Conservation (phyloP, 768 basidiomycete species). For the Lactifluus piperatus region DNA sequence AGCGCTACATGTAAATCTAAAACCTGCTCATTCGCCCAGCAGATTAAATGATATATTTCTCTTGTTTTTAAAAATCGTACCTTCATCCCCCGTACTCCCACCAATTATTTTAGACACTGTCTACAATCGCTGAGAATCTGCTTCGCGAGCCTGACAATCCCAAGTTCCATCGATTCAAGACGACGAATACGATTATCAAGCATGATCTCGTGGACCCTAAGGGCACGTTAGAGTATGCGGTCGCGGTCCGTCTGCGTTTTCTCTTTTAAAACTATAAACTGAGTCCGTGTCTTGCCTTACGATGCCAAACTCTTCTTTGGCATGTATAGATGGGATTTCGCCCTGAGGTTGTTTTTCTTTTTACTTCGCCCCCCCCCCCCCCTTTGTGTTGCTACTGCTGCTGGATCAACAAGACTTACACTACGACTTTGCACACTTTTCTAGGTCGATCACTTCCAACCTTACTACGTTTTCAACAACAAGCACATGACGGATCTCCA, state of each 20-base stretch:
- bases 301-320: background rate
- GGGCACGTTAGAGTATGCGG: constrained; percentile 72
- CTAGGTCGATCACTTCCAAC: constrained; percentile 65
- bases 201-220: constrained; percentile 56
- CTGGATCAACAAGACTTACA: background rate
- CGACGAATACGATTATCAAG: constrained; percentile 62
- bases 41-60: constrained; percentile 2
- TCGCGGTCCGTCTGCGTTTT: constrained; percentile 46
- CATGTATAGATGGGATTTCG: constrained; percentile 36
- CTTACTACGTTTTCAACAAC: constrained; percentile 56
- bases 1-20: constrained; percentile 50
- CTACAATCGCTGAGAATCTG: constrained; percentile 64
- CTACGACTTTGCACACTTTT: background rate
- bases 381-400: no score
- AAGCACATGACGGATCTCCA: constrained; percentile 45
- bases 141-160: constrained; percentile 62
- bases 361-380: no score
- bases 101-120: constrained; percentile 41
- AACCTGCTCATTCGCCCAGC: constrained; percentile 17
- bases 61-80: background rate
- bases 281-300: constrained; percentile 23
- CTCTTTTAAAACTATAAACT: constrained; percentile 45
- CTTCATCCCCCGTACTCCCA: background rate
- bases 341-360: constrained; percentile 64
- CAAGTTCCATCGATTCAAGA: constrained; percentile 69